Base-by-base conservation (phyloP, 2,329 filamentous ascomycete species). In the Cladophialophora immunda region DNA sequence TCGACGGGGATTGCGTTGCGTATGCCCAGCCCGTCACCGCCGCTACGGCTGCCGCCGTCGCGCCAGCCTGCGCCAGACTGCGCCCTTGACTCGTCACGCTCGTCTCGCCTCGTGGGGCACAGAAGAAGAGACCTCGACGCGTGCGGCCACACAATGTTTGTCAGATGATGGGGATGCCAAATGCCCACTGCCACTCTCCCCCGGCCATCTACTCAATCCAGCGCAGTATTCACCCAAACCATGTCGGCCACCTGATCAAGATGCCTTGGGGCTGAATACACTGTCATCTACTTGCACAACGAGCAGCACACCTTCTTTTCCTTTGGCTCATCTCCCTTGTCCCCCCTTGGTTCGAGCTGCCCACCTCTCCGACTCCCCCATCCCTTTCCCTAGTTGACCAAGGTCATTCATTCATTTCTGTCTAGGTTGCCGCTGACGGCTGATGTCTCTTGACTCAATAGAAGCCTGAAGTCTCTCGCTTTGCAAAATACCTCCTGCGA, bases 221-320 rank as follows among this genome's bases (percentile, higher is more conserved):
- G 45, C 6, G 11, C 9, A 22, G n/a, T 25, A 25, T 50, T 50
- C 19, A 25, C 45, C 17, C 45, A 15, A 50, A 50, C 45, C 11
- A 7, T 53, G 25, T 61, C 32, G 58, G 38, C 58, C 60, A 63
- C 60, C 60, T 63, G 52, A 63, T 63, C 58, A 61, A 17, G 45
- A 53, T 41, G 47, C 47, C 45, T 38, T 25, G 47, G 15, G 19
- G 19, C 25, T 34, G 52, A 36, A 17, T 32, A 32, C 38, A 32
- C 34, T 13, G 11, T 58, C 36, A 19, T 38, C 55, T 13, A 17
- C 8, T 36, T 58, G 38, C 38, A 41, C 38, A 27, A 54, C 52
- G 17, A 19, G 45, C 25, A 50, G 22, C 52, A 57, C 60, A 32
- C 53, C 32, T 38, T 29, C 32, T 61, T 36, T 32, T 4, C 19